A percentile compares a stretch with the other conserved stretches of the same genome.
Conservation (phyloP, 2,329 filamentous ascomycete species). For the Pyrenophora teres region DNA sequence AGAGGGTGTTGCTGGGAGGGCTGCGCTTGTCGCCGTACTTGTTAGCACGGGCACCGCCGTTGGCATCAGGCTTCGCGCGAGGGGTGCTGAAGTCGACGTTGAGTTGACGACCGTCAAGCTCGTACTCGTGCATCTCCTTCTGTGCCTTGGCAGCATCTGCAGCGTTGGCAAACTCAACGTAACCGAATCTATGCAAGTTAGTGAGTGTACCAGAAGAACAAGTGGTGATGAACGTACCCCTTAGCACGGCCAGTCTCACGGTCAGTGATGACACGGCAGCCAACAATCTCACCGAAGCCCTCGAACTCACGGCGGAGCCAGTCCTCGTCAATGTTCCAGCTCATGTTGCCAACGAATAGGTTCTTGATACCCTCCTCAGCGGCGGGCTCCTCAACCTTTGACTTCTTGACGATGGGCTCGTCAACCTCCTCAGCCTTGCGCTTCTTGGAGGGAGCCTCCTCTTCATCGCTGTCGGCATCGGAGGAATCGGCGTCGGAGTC, state of each 20-base stretch:
- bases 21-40: conserved; percentile 80
- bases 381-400: conserved; percentile 62
- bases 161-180: conserved; percentile 79
- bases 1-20: conserved; percentile 83
- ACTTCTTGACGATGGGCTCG: conserved; percentile 66
- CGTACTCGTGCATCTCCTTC: conserved; percentile 73
- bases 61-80: conserved; percentile 59
- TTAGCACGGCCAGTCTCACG: conserved; percentile 80
- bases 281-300: conserved; percentile 71
- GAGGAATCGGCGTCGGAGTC: conserved; percentile 39
- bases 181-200: conserved; percentile 69
- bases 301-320: conserved; percentile 81
- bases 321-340: conserved; percentile 88
- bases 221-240: conserved; percentile 58
- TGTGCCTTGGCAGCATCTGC: conserved; percentile 73
- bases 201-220: conserved; percentile 6
- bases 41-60: conserved; percentile 61
- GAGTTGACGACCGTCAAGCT: conserved; percentile 74
- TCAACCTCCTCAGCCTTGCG: conserved; percentile 65
- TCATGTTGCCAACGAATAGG: conserved; percentile 87
- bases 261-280: conserved; percentile 82
- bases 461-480: conserved; percentile 38
- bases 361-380: conserved; percentile 61
- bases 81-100: conserved; percentile 80
- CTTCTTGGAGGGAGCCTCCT: conserved; percentile 62